Evolutionary conservation across 192 early-diverging fungal genomes (phyloP).

Genomic region (Chytriomyces sp.): DNA sequence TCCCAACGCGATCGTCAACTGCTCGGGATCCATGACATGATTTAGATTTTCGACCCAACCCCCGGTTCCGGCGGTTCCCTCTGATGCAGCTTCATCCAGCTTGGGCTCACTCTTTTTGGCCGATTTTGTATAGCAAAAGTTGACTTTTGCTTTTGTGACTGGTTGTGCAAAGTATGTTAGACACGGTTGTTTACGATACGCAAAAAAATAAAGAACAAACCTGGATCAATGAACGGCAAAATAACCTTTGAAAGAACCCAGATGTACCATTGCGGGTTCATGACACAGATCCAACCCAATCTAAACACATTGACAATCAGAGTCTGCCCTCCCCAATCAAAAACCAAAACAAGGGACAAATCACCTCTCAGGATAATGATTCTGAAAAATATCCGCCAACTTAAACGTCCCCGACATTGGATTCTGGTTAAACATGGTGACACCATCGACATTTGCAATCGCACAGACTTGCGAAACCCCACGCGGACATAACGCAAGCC

Average conservation of each 20-base stretch:
- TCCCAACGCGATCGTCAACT: constrained; percentile 7
- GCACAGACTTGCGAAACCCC: constrained; percentile 73
- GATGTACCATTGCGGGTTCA: constrained; percentile 74
- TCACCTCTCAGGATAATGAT: constrained; percentile 89
- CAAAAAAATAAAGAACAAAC: too few relatives aligned
- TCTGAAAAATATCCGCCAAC: constrained; percentile 79
- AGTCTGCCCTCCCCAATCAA: too few relatives aligned
- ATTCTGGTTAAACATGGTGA: constrained; percentile 73
- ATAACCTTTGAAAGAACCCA: constrained; percentile 75
- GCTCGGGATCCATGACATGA: background rate
- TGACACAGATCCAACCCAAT: background rate
- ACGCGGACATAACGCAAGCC: constrained; percentile 42
- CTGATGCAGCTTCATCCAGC: background rate
- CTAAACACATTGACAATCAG: too few relatives aligned
- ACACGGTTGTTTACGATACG: too few relatives aligned
- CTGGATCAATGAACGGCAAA: constrained; percentile 84
- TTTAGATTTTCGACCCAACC: constrained; percentile 13
- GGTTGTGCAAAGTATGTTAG: constrained; percentile 25
- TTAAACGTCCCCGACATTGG: constrained; percentile 41
- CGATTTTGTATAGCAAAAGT: constrained; percentile 72
- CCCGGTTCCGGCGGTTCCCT: background rate
- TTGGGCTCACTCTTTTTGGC: constrained; percentile 36
- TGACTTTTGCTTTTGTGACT: constrained; percentile 84
- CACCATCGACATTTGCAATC: constrained; percentile 74
- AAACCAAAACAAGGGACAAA: constrained; percentile 32